Base-by-base conservation (phyloP, 1,139 yeast species). In the Nakaseomyces bracarensis region DNA sequence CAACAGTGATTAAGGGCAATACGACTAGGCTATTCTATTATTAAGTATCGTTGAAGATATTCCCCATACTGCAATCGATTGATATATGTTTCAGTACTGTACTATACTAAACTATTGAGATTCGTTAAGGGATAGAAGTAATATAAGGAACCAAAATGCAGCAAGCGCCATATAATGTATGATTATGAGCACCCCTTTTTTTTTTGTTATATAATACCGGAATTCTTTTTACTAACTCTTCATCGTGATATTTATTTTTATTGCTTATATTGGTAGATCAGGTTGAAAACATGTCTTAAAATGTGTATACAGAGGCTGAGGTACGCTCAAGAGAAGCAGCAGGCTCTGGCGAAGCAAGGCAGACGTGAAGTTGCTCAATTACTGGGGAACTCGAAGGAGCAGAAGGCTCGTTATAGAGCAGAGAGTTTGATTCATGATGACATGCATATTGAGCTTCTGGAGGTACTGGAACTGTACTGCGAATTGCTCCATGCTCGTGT, bases 361-460 rank as follows among this genome's bases (percentile, higher is more conserved):
- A 69, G 96, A 46, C 69, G 95, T 46, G 71, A 66, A 28, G 72
- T 69, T 66, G 95, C 95, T 1, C 87, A 82, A 41, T 65, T 86
- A 19, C 66, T 87, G 42, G 67, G 71, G 4, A 71, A 69, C 38
- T 87, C 89, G 4, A 85, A 84, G 57, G 91, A 85, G 50, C 79
- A 82, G 43, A 83, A 89, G 54, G 96, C 96, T 16, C 74, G 75
- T 46, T 86, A 87, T 46, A 67, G 95, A 41, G 94, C 86, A 3
- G 96, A 87, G 53, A 83, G 84, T 54, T 75, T 87, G 45, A 84
- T 89, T 21, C 73, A 91, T 27, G 94, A 85, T 53, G 96, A 89
- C 57, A 77, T 85, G 38, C 78, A 82, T 55, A 75, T 84, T 18
- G 96, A 89, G 61, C 66, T 89, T 18, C 69, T 86, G 44, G 96